phyloP scores from a whole-genome alignment of 1,139 yeast species.

The Zygosaccharomyces sapae region DNA sequence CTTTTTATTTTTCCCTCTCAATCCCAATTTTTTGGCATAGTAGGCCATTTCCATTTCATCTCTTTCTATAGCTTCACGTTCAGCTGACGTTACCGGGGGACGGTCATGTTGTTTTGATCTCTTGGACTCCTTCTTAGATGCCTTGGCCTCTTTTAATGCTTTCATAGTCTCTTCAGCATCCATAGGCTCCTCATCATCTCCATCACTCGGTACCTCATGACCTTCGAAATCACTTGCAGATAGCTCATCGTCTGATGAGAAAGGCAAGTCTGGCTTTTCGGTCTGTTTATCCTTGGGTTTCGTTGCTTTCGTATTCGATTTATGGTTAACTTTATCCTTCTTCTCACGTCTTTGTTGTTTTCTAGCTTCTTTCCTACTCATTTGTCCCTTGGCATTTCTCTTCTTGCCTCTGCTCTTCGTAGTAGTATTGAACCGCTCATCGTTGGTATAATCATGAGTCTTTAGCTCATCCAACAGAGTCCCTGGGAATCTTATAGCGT shows the following conservation, averaged over 20 bases:
- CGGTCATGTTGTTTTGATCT: constrained; percentile 10
- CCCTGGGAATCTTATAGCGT: constrained; percentile 62
- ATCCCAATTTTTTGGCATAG: constrained; percentile 77
- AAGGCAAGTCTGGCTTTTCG: constrained; percentile 21
- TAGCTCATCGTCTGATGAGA: constrained; percentile 45
- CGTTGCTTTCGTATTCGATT: background rate
- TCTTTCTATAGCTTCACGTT: constrained; percentile 45
- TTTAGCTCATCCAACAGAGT: constrained; percentile 60
- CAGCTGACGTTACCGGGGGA: constrained; percentile 39
- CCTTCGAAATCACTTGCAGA: constrained; percentile 46
- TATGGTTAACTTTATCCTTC: constrained; percentile 19
- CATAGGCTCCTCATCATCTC: constrained; percentile 41
- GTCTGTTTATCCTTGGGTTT: background rate
- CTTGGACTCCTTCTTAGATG: constrained; percentile 14
- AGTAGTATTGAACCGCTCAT: constrained; percentile 24
- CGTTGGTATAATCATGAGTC: constrained; percentile 41
- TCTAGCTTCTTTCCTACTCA: constrained; percentile 34
- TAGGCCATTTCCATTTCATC: constrained; percentile 79
- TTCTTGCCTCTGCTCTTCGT: constrained; percentile 17
- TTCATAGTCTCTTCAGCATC: constrained; percentile 43
- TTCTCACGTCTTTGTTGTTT: constrained; percentile 33
- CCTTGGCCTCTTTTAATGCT: constrained; percentile 43
- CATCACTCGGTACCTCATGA: constrained; percentile 41
- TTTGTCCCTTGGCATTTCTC: constrained; percentile 19
- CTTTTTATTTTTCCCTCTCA: constrained; percentile 52